Base-by-base conservation (phyloP, 805 yeast species). In the Lipomyces chichibuensis region DNA sequence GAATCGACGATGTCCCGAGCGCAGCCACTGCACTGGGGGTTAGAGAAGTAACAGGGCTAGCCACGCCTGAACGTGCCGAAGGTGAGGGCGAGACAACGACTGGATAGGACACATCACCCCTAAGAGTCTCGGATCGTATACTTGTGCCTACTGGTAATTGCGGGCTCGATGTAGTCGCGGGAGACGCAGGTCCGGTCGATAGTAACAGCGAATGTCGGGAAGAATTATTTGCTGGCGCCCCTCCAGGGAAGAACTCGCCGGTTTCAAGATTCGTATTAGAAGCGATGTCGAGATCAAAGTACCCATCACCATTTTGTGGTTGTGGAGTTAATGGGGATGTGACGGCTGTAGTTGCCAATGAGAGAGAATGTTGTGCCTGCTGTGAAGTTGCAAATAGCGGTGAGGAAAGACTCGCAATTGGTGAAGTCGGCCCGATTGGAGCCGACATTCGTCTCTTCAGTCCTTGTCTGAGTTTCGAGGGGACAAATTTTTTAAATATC, bases 401-500 rank as follows among this genome's bases (percentile, higher is more conserved):
- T 20, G 63, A 27, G 14, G 55, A 25, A 25, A 29, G 33, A 7
- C 33, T 11, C n/a, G 55, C 27, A 23, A 29, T 25, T 29, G 70
- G 52, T 2, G 63, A 25, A 2, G 65, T 27, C 63, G 59, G 52
- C 29, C 51, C 25, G 43, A 60, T 54, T 5, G 70, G 70, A 17
- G 70, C 70, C 5, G 70, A 67, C 70, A 67, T 67, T 27, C 70
- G 63, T 14, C 70, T 51, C 52, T 61, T 65, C 33, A 67, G 49
- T 14, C 64, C 65, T 9, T 56, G 57, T 14, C 70, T 62, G 25
- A 67, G 23, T 27, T 67, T 67, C n/a, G 62, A 49, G n/a, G 70
- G 70, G 13, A 67, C 69, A 5, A 67, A 61, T 55, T 67, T 67
- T 46, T 67, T 67, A 46, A 67, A 62, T 25, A 67, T 61, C 0